These are phyloP conservation scores for Pseudopyricularia cyperi DNA, from an alignment of 2,329 filamentous ascomycete species.

Conservation along the genomic window DNA sequence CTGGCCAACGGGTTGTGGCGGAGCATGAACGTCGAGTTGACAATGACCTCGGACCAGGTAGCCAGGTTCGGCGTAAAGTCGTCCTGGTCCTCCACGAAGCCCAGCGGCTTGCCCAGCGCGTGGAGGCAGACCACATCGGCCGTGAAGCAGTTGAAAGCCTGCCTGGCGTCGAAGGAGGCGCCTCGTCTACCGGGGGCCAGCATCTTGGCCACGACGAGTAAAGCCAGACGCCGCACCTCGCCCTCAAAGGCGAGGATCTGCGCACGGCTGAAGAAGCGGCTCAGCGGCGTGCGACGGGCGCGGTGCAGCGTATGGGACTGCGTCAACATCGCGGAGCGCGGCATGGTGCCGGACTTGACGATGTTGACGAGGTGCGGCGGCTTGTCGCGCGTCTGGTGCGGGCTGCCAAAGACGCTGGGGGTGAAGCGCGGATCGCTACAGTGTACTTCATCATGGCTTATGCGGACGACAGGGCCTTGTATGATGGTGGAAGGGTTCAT, in stretches of 20 bases:
- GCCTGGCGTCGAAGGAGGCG: conserved; percentile 2
- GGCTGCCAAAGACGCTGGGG: conserved; percentile 10
- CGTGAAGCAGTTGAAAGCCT: conserved; percentile 9
- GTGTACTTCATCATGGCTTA: conserved; percentile 16
- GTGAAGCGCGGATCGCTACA: conserved; percentile 13
- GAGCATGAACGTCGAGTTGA: conserved; percentile 5
- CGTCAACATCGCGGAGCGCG: conserved; percentile 8
- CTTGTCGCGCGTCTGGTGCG: conserved; percentile 6
- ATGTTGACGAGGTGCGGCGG: background rate
- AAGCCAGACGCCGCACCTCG: conserved; percentile 6
- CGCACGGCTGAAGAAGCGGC: conserved; percentile 11
- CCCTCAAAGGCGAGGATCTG: conserved; percentile 9
- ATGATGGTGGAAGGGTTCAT: background rate
- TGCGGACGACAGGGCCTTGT: conserved; percentile 5
- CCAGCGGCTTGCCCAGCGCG: conserved; percentile 11
- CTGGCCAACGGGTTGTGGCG: conserved; percentile 16
- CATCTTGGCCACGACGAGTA: conserved; percentile 7
- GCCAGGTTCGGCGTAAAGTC: conserved; percentile 20
- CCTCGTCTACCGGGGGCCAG: conserved; percentile 6
- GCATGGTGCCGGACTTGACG: conserved; percentile 3
- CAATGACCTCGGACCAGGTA: conserved; percentile 15
- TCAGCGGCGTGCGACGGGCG: conserved; percentile 9
- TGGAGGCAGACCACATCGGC: conserved; percentile 16
- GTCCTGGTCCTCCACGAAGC: conserved; percentile 9
- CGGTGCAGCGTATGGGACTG: conserved; percentile 10